phyloP scores from a whole-genome alignment of 2,329 filamentous ascomycete genomes.

The Aspergillus felis region DNA sequence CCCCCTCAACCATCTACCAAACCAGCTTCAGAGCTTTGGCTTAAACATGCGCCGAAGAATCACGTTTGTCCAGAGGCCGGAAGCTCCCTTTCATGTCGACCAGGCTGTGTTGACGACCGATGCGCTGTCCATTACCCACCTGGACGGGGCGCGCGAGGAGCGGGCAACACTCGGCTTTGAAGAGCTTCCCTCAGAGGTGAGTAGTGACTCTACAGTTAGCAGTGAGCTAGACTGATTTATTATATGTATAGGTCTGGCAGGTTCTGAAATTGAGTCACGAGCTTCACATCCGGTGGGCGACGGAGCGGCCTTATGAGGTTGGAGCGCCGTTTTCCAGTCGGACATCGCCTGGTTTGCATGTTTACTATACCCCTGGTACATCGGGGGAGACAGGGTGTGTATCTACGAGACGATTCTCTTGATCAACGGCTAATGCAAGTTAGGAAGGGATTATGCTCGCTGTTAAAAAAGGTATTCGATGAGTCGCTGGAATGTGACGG shows the following conservation, averaged over 20 bases:
- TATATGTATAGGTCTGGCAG: slow-evolving; percentile 50
- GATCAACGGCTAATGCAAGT: background rate
- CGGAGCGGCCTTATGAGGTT: slow-evolving; percentile 53
- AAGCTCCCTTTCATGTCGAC: slow-evolving; percentile 61
- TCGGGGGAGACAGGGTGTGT: background rate
- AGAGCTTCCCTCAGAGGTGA: slow-evolving; percentile 67
- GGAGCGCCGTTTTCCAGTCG: slow-evolving; percentile 70
- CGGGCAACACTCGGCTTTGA: slow-evolving; percentile 68
- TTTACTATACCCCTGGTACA: slow-evolving; percentile 63
- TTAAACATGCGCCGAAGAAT: slow-evolving; percentile 47
- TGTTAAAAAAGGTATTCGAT: slow-evolving; percentile 58
- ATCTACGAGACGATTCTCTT: background rate
- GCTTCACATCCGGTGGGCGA: slow-evolving; percentile 77
- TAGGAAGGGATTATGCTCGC: slow-evolving; percentile 53
- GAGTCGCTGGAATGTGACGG: slow-evolving; percentile 52
- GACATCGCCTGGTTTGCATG: slow-evolving; percentile 74
- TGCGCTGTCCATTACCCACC: slow-evolving; percentile 53
- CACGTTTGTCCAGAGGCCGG: slow-evolving; percentile 70
- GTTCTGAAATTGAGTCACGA: slow-evolving; percentile 64
- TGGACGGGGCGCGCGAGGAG: slow-evolving; percentile 72
- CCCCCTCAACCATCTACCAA: background rate
- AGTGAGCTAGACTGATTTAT: background rate
- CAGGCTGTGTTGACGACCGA: slow-evolving; percentile 56
- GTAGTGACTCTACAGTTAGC: background rate
- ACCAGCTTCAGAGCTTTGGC: background rate